phyloP scores from a whole-genome alignment of 768 basidiomycete species.

The Termitomyces sp. region DNA sequence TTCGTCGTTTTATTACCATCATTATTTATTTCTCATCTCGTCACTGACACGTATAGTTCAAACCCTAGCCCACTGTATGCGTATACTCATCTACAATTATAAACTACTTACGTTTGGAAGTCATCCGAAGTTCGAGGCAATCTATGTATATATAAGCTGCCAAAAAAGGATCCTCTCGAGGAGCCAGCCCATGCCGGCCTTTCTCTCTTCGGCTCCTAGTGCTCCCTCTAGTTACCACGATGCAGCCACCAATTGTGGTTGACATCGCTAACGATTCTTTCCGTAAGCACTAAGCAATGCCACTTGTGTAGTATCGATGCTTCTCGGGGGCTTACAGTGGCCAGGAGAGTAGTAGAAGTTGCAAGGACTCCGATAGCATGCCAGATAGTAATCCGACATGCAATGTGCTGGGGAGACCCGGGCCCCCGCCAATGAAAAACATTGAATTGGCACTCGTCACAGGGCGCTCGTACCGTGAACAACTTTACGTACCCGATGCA shows the following conservation, averaged over 20 bases:
- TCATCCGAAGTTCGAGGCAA: neutral
- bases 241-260: neutral
- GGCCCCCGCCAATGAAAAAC: too few relatives aligned
- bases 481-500: too few relatives aligned
- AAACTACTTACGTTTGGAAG: neutral
- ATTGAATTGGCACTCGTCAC: too few relatives aligned
- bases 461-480: too few relatives aligned
- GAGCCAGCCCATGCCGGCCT: neutral
- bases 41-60: neutral
- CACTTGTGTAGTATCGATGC: neutral
- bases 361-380: neutral
- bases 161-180: neutral
- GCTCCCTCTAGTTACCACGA: neutral
- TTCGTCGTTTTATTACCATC: neutral
- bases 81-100: neutral
- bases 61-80: neutral
- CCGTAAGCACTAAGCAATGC: neutral
- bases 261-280: neutral
- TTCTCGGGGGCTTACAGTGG: neutral
- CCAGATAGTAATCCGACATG: too few relatives aligned
- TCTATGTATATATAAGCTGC: neutral
- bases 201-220: neutral
- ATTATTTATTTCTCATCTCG: neutral
- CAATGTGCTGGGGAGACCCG: neutral
- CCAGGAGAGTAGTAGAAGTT: neutral